Evolutionary conservation across 2,329 filamentous ascomycete genomes (phyloP).

Genomic region (Didymella sp.): DNA sequence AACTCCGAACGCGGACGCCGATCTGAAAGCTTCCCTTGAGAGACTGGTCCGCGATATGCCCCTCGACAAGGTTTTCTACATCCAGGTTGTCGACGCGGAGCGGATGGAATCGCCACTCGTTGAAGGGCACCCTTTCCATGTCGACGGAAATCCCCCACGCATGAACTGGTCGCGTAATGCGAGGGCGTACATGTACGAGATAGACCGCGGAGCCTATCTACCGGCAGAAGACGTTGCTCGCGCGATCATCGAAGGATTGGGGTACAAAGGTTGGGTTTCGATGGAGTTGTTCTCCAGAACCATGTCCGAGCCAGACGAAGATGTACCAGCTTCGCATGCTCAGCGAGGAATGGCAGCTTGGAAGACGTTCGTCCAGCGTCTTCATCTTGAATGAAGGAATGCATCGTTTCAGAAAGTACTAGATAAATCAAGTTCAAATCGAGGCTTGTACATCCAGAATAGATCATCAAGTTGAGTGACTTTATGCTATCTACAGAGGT

Average conservation of each 20-base stretch:
- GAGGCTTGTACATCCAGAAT: neutral
- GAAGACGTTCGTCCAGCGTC: constrained; percentile 8
- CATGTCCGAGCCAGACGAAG: constrained; percentile 9
- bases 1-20: constrained; percentile 11
- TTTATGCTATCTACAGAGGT: neutral
- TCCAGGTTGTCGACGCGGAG: constrained; percentile 9
- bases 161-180: constrained; percentile 5
- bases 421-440: neutral
- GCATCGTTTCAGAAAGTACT: neutral
- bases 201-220: constrained; percentile 2
- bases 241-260: constrained; percentile 9
- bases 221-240: constrained; percentile 4
- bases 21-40: constrained; percentile 6
- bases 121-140: constrained; percentile 2
- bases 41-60: constrained; percentile 2
- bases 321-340: constrained; percentile 10
- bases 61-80: constrained; percentile 13
- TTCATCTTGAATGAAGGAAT: neutral
- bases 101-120: constrained; percentile 1
- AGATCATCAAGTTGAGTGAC: neutral
- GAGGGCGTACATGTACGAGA: constrained; percentile 3
- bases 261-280: constrained; percentile 13
- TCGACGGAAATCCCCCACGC: constrained; percentile 1
- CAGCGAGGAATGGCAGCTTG: constrained; percentile 7
- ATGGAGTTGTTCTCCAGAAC: constrained; percentile 17